Evolutionary conservation across 2,329 filamentous ascomycete genomes (phyloP).

Genomic region (Fusarium goolgardi): DNA sequence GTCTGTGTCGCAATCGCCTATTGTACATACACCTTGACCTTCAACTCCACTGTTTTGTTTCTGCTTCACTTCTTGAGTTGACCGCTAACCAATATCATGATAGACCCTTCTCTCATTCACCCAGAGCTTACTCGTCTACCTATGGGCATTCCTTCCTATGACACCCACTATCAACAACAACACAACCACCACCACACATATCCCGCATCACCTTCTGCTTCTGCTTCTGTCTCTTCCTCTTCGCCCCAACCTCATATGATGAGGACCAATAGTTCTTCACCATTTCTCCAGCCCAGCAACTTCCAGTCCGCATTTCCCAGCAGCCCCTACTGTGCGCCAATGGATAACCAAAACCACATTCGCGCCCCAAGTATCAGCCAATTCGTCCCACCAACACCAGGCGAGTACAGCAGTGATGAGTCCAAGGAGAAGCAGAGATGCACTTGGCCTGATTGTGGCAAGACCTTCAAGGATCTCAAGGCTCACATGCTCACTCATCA

Average conservation of each 20-base stretch:
- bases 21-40: slow-evolving; percentile 13
- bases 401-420: slow-evolving; percentile 70
- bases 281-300: slow-evolving; percentile 68
- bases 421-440: slow-evolving; percentile 77
- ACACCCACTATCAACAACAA: slow-evolving; percentile 60
- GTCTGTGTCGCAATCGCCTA: slow-evolving; percentile 18
- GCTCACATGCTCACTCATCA: slow-evolving; percentile 96
- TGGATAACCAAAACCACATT: slow-evolving; percentile 57
- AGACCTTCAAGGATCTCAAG: slow-evolving; percentile 89
- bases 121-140: slow-evolving; percentile 63
- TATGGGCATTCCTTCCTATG: slow-evolving; percentile 61
- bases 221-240: slow-evolving; percentile 68
- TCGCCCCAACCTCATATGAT: slow-evolving; percentile 60
- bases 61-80: slow-evolving; percentile 13
- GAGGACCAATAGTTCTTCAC: slow-evolving; percentile 72
- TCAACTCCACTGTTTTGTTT: slow-evolving; percentile 26
- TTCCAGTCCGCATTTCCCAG: slow-evolving; percentile 66
- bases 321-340: slow-evolving; percentile 64
- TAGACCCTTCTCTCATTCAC: slow-evolving; percentile 69
- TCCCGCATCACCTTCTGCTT: slow-evolving; percentile 73
- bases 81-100: slow-evolving; percentile 53
- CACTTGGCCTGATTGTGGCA: slow-evolving; percentile 85
- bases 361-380: slow-evolving; percentile 77
- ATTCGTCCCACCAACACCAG: slow-evolving; percentile 71
- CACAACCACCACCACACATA: slow-evolving; percentile 56